These are phyloP conservation scores for Fonsecaea pugnacius DNA, from an alignment of 2,329 filamentous ascomycete genomes.

Conservation along the genomic window DNA sequence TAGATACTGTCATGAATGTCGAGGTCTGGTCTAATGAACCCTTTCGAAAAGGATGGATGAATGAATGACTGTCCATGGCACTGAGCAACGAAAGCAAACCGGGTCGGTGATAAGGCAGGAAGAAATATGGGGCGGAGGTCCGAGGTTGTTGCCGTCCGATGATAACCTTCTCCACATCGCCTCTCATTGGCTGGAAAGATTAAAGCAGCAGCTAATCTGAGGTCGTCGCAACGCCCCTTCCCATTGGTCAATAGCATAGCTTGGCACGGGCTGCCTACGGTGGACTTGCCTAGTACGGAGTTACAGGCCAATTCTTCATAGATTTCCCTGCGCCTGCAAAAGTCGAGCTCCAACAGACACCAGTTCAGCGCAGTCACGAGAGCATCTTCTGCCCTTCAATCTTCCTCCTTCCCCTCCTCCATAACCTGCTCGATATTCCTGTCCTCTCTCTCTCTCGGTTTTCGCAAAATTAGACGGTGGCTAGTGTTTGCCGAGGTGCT, in stretches of 20 bases:
- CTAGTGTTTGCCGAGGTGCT: constrained; percentile 4
- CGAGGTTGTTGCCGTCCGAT: background rate
- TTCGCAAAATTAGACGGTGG: background rate
- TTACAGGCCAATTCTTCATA: constrained; percentile 9
- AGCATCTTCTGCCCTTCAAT: constrained; percentile 25
- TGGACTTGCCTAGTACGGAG: constrained; percentile 1
- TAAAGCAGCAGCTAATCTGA: background rate
- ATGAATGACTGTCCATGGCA: background rate
- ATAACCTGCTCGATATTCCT: background rate
- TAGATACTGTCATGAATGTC: background rate
- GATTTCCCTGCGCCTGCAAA: constrained; percentile 32
- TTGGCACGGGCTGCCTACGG: background rate
- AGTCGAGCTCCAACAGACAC: constrained; percentile 29
- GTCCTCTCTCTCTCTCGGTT: background rate
- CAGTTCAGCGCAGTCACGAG: constrained; percentile 25
- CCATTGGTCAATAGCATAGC: background rate
- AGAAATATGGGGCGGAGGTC: background rate
- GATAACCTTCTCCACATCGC: background rate
- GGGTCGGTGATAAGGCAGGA: background rate
- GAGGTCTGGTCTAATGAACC: background rate
- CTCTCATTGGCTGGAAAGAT: background rate
- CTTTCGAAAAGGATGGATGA: background rate
- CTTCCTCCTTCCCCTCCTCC: constrained; percentile 17
- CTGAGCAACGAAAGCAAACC: background rate
- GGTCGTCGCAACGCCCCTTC: background rate